Evolutionary conservation across 176 grass and related monocot species (phyloP), one percentile per base, ranked within the genome.

Genomic region (Areca catechu): DNA sequence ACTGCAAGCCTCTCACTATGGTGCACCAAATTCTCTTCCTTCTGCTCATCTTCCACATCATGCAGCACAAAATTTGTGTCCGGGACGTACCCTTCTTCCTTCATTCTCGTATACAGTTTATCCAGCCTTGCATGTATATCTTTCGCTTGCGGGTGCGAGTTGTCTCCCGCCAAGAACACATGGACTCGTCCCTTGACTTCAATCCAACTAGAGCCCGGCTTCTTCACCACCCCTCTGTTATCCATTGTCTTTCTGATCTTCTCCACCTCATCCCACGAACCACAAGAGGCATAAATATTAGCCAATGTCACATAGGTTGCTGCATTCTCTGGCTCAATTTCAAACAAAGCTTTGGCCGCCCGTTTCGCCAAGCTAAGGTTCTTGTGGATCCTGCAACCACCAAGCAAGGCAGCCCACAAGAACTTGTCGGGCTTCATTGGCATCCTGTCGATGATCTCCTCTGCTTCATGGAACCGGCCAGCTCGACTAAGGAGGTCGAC

Each of bases 241-340:
- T 82, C 78, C 92, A 97, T 97, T 22, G 18, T 85, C 60, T 52
- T 73, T 57, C 86, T 79, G 21, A 80, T 62, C 54, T 77, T 79
- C 77, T 79, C 77, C 23, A 91, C 80, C 70, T 97, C 71, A 5
- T 82, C 61, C 18, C 89, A 88, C 20, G 82, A 54, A 60, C 77
- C 80, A 18, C 53, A 63, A 3, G 86, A 90, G 0, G 77, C 80
- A 4, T 88, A 88, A 18, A 88, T 82, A 62, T 97, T 97, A 30
- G 80, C 77, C 50, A 97, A 66, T 63, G 83, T 97, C 21, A 85
- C 86, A 73, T 88, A 97, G 4, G 77, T 97, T 15, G 75, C 74
- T 24, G 83, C 79, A 65, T 91, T 97, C 34, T 91, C 83, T 9
- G 92, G 92, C 51, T 96, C 92, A 28, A 91, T 62, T 76, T 88